Evolutionary conservation across 148 eudicot genomes (phyloP).

Genomic region (Amaranthus hypochondriacus): DNA sequence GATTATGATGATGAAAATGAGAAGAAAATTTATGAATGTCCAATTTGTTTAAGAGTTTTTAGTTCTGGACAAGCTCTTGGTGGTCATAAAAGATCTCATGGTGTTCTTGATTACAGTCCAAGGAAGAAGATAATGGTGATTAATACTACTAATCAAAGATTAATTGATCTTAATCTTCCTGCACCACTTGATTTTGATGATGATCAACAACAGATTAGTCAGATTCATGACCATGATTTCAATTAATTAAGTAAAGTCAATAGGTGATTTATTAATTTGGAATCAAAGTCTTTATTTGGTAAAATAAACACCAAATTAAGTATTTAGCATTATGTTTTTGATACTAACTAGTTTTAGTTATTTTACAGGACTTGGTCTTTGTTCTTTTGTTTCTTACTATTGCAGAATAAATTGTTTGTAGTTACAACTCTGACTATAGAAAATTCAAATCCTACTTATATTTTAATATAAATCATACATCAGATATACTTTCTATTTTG

Average conservation of each 20-base stretch:
- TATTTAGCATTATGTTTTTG: no score
- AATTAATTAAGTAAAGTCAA: neutral
- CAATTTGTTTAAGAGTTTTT: constrained; percentile 61
- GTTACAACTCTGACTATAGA: neutral
- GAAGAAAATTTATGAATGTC: constrained; percentile 56
- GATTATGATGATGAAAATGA: neutral
- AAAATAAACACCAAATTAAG: no score
- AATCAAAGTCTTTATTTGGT: no score
- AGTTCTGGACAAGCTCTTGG: constrained; percentile 81
- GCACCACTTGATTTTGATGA: constrained; percentile 55
- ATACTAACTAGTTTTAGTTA: no score
- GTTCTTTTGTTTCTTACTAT: no score
- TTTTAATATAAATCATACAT: no score
- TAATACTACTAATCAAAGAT: constrained; percentile 2
- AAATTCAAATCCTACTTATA: neutral
- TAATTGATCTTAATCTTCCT: constrained; percentile 80
- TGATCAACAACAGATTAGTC: constrained; percentile 24
- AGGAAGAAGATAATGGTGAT: neutral
- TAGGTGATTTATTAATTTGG: constrained; percentile 9
- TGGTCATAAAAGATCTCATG: constrained; percentile 84
- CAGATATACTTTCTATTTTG: no score
- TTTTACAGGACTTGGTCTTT: no score
- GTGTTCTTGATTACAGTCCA: neutral
- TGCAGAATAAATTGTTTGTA: neutral
- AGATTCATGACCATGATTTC: constrained; percentile 24